These are phyloP conservation scores for Corylus heterophylla DNA, from an alignment of 306 rosid genomes.

Conservation along the genomic window DNA sequence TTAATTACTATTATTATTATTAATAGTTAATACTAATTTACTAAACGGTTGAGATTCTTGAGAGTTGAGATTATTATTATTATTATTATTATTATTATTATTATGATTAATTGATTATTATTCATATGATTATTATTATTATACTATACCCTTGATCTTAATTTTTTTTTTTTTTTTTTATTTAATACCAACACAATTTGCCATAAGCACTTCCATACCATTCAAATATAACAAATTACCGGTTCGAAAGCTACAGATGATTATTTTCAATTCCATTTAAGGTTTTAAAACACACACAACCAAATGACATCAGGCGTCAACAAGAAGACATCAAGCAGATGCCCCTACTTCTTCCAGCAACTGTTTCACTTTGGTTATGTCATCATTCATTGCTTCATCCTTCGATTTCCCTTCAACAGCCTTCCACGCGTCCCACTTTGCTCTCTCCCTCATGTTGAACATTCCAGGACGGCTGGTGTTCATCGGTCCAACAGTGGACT, in stretches of 20 bases:
- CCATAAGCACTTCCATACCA: constrained; percentile 19
- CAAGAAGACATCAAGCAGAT: constrained; percentile 39
- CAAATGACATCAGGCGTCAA: constrained; percentile 19
- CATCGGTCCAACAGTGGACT: constrained; percentile 83
- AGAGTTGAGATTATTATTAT: too few species aligned
- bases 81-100: too few species aligned
- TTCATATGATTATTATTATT: too few species aligned
- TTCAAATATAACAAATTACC: constrained; percentile 26
- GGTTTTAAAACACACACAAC: constrained; percentile 25
- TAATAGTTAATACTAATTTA: too few species aligned
- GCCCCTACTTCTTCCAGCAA: constrained; percentile 68
- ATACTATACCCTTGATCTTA: too few species aligned
- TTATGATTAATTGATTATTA: too few species aligned
- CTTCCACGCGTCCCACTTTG: constrained; percentile 99
- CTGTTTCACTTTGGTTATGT: constrained; percentile 93
- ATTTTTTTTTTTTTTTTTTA: background rate
- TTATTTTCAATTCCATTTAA: constrained; percentile 34
- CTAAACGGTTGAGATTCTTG: too few species aligned
- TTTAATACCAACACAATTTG: background rate
- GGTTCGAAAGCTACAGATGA: constrained; percentile 26
- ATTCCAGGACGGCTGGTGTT: constrained; percentile 92
- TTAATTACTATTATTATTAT: too few species aligned
- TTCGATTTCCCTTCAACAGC: constrained; percentile 86
- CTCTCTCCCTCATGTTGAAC: constrained; percentile 80
- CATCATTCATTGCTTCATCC: constrained; percentile 86